Base-by-base conservation (phyloP, 306 rosid genomes). In the Leucaena leucocephala region DNA sequence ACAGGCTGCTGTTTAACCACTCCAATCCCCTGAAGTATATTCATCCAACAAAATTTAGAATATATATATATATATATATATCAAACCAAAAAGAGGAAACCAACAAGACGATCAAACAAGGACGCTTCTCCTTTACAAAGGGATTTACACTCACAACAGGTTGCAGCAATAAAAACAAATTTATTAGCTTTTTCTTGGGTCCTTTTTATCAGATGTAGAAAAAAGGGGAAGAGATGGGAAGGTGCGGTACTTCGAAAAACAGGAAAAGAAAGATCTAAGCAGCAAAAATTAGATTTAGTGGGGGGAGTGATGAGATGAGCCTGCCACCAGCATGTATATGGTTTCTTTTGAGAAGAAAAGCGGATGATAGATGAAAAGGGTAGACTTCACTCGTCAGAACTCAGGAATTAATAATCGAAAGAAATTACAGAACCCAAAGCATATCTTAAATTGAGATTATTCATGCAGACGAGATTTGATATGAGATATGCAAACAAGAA, bases 181-280 rank as follows among this genome's bases (percentile, higher is more conserved):
- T 75, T 62, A 22, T 44, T 73, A 62, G 82, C 83, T 80, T 85
- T 63, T 82, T 76, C 72, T 70, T 72, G 81, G 81, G 81, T 82
- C 76, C 70, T 87, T 86, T 87, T 86, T 86, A 80, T 81, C 89
- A 85, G 90, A 82, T 36, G 82, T 76, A 40, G 54, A 22, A 35
- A 27, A 59, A 67, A 70, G 42, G 82, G 54, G 50, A 75, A 79
- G 78, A 83, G 61, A 68, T 68, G 85, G 27, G 89, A 87, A 86
- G 86, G 86, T 82, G 85, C 44, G 76, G 89, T 81, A 77, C 87
- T 84, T 85, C 85, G 86, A 86, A 22, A 80, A 75, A 78, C 79
- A 81, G 52, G 65, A 54, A 27, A 40, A 59, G 9, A 22, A 81
- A 81, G 86, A 92, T 79, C 81, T 77, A 19, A 83, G 83, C 80